Evolutionary conservation across 164 flowering plant genomes (phyloP), one percentile per base, ranked within the genome.

Genomic region (grape (Vitis vinifera)): DNA sequence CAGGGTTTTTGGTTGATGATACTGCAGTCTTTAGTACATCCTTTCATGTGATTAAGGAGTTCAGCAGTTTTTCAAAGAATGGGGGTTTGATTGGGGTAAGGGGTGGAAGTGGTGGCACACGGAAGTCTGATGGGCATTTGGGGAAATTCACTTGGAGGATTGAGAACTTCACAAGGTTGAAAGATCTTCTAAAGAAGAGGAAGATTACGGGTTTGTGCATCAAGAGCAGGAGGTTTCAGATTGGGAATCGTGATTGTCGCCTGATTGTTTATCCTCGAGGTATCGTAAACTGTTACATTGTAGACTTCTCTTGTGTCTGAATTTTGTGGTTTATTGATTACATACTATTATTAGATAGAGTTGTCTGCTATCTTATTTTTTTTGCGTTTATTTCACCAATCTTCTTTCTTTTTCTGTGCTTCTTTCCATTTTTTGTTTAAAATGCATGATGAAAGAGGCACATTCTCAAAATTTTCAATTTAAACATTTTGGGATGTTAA

Each of bases 181-280:
- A 94, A 78, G 99, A 94, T 80, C 86, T 92, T 68, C 70, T 94
- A 68, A 94, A 94, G 85, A 94, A 94, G 86, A 89, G 96, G 86
- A 94, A 92, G 83, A 92, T 92, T 16, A 92, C 97, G 1, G 99
- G 99, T 49, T 93, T 94, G 27, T 92, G 99, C 77, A 88, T 94
- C 60, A 94, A 94, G 83, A 94, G 99, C 87, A 85, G 88, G 87
- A 88, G 98, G 82, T 95, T 95, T 79, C 99, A 93, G 73, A 88
- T 95, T 85, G 99, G 97, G 12, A 92, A 95, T 63, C 82, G 96
- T 69, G 98, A 95, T 75, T 95, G 98, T 58, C 97, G 98, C 52
- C 91, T 95, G 63, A 92, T 95, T 79, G 96, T 95, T 75, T 95
- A 92, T 87, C 99, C 99, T 55, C 82, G 99, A 88, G 99, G 99